phyloP scores from a whole-genome alignment of 768 basidiomycete genomes.

The Rickenella mellea region DNA sequence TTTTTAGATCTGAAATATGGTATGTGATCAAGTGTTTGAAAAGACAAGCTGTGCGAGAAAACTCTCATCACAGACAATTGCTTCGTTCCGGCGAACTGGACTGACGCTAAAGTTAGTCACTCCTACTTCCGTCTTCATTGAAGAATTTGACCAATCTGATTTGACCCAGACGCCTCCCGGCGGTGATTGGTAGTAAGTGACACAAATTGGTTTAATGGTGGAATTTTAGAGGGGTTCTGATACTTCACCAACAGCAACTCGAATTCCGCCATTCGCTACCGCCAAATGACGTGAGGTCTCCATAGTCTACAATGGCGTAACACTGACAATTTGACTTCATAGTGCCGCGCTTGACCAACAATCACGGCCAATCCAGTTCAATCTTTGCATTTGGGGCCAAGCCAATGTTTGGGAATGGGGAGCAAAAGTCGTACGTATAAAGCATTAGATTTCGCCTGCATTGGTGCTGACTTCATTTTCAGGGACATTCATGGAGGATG shows the following conservation, averaged over 20 bases:
- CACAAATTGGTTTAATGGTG: neutral
- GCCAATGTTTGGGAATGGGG: constrained; percentile 52
- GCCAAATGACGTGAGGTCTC: constrained; percentile 39
- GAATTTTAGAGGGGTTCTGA: constrained; percentile 1
- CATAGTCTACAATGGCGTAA: neutral
- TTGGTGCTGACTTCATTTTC: neutral
- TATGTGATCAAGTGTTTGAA: constrained; percentile 9
- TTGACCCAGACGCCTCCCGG: constrained; percentile 22
- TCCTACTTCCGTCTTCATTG: neutral
- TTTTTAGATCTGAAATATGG: constrained; percentile 41
- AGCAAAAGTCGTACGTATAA: constrained; percentile 32
- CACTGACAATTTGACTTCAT: neutral
- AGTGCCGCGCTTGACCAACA: constrained; percentile 37
- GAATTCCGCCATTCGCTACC: constrained; percentile 47
- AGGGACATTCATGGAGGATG: constrained; percentile 50
- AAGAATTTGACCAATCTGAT: neutral
- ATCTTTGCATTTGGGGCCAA: constrained; percentile 46
- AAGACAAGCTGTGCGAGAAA: neutral
- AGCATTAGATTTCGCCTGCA: neutral
- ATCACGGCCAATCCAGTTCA: constrained; percentile 36
- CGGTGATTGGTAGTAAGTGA: constrained; percentile 41
- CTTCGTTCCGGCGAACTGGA: constrained; percentile 43
- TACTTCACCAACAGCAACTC: constrained; percentile 30
- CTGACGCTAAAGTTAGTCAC: constrained; percentile 21
- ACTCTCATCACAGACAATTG: constrained; percentile 33